Evolutionary conservation across 805 yeast genomes (phyloP), one percentile per base, ranked within the genome.

Genomic region (Metschnikowia cubensis): DNA sequence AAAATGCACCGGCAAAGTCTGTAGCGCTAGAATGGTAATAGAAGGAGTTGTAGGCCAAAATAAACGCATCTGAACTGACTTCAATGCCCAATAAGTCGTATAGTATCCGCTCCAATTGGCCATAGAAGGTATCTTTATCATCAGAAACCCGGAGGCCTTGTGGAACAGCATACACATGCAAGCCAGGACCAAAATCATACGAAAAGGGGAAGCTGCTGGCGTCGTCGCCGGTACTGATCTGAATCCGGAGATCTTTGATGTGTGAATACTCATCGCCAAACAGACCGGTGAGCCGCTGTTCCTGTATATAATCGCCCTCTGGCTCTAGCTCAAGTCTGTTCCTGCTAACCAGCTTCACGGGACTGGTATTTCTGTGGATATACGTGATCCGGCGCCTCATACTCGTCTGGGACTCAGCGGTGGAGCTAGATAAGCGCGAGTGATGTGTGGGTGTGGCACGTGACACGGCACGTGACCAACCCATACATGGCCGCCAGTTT

Each of bases 131-230:
- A 1, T 35, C 50, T 4, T 49, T 47, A 6, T 52, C 55, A 7
- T 41, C 47, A 2, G 42, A 56, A n/a, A 47, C 54, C n/a, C 44
- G 45, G 6, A 35, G 47, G 2, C 37, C 48, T n/a, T 50, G 38
- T 1, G 76, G 76, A 11, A 51, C 56, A 1, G 62, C 67, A 52
- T 70, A 69, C 2, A 71, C 53, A 40, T 61, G 67, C 37, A 68
- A 49, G 1, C 74, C 75, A 3, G 36, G 33, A 11, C 56, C 51
- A 44, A 56, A 59, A 29, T 62, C 51, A 50, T 64, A 67, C 34
- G 62, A 64, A 55, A 69, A 71, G 2, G 69, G 50, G 17, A 3
- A 20, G 40, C 43, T 32, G 38, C 47, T 25, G 33, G n/a, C 20
- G 39, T 29, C 42, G 22, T 43, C 48, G 29, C 41, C 48, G 33